Evolutionary conservation across 2,329 filamentous ascomycete species (phyloP), one percentile per base, ranked within the genome.

Genomic region (Botrytis medusae): DNA sequence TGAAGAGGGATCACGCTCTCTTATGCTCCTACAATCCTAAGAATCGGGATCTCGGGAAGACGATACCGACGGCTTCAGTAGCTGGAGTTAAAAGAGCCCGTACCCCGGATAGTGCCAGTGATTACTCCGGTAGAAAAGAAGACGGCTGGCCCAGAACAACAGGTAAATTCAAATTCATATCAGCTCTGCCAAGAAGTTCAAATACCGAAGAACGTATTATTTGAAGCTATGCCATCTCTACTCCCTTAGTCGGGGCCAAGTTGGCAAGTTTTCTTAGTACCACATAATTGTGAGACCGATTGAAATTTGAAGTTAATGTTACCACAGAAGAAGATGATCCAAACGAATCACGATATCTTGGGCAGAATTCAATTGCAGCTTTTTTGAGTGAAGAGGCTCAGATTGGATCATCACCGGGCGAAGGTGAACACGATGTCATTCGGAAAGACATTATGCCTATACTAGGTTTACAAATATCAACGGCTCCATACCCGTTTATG

Each of bases 1-100:
- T 90, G 78, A 91, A 90, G 83, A 84, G 89, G 72, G 89, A 91
- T 74, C 89, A 91, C 77, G 85, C 89, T 3, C 85, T 88, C 81
- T 83, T 91, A 69, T 91, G 89, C 79, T 91, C 88, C 42, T 91
- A 91, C 82, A 91, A 91, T 79, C 89, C 89, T 22, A 91, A 91
- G 79, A 83, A 86, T 42, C 75, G 78, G 73, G 73, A 76, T 18
- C 60, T 75, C 51, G 79, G 78, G 48, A 42, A 72, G 25, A 69
- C 77, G 25, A 72, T 65, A 51, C 67, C 72, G 3, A 48, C 74
- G 20, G 74, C 69, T 46, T 74, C 77, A 16, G 73, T 75, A 29
- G 75, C 74, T 32, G 79, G 78, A 16, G 40, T 75, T 63, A 80
- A 80, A 64, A 78, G 79, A 72, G 68, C 65, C 51, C 75, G 78